Conservation (phyloP, 1,284 basidiomycete species). For the Phlebopus sp. region DNA sequence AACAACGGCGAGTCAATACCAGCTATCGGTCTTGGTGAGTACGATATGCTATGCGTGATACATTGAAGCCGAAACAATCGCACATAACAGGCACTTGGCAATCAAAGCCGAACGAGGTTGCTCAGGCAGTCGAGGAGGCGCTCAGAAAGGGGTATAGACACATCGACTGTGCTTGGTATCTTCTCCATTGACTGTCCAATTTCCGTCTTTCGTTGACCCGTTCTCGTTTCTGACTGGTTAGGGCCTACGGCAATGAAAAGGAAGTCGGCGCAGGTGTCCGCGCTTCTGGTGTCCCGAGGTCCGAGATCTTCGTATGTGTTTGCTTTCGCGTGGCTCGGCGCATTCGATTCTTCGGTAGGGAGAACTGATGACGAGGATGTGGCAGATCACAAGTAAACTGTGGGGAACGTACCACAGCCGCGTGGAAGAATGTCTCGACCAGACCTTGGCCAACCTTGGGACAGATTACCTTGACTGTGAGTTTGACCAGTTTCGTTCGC, state of each 20-base stretch:
- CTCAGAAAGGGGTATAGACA: conserved; percentile 78
- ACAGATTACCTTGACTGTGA: conserved; percentile 76
- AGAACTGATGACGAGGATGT: not conserved
- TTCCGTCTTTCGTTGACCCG: conserved; percentile 13
- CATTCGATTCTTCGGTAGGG: not conserved
- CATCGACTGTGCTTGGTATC: conserved; percentile 75
- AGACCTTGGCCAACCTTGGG: conserved; percentile 70
- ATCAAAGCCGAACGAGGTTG: conserved; percentile 69
- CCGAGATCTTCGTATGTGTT: conserved; percentile 69
- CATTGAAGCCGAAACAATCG: not conserved
- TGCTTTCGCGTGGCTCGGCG: not conserved
- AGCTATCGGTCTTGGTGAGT: conserved; percentile 66
- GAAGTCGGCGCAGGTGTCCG: conserved; percentile 84
- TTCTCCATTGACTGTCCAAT: conserved; percentile 30
- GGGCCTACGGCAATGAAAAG: conserved; percentile 74
- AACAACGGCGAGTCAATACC: conserved; percentile 71
- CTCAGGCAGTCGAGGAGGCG: conserved; percentile 67
- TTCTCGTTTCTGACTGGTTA: conserved; percentile 26
- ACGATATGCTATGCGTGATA: not conserved
- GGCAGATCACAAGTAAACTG: conserved; percentile 64
- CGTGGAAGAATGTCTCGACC: conserved; percentile 72
- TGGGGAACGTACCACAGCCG: conserved; percentile 74
- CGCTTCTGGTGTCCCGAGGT: conserved; percentile 72
- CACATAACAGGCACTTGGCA: conserved; percentile 69
- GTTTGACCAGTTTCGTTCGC: conserved; percentile 21